Evolutionary conservation across 2,329 filamentous ascomycete species (phyloP), one percentile per base, ranked within the genome.

Genomic region (Fusarium vanettenii): DNA sequence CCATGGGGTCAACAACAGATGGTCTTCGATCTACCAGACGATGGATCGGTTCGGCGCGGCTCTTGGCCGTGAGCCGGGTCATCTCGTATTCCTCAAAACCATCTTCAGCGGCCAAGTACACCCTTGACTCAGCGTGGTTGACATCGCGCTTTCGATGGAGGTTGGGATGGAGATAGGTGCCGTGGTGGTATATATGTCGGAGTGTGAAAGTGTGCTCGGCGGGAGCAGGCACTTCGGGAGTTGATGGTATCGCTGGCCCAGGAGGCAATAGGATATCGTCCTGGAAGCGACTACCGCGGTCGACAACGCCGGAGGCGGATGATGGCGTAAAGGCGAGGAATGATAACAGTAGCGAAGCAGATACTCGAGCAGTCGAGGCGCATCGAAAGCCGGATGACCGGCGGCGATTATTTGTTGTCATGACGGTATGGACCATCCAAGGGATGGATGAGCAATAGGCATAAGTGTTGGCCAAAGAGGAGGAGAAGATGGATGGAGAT

Each of bases 101-200:
- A 65, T 91, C 91, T 64, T 92, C 90, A 61, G 88, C 87, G 13
- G 89, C 86, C 66, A 93, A 85, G 85, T 89, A 93, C 55, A 96
- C 85, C 45, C 81, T 81, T 20, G 81, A 78, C 37, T 87, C 84
- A 18, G 92, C 88, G 22, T 89, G 85, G 48, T 81, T 71, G 35
- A 98, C 86, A 82, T 98, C 95, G 71, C 93, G 87, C 77, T 91
- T 92, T 68, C 92, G 89, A 82, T 98, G 94, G 18, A 98, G 89
- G 6, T 88, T 84, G 4, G 95, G 95, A 76, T 97, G 90, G 76
- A 89, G 86, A 82, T 96, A 90, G 45, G 94, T 93, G 68, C 96
- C 96, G 84, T 98, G 95, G 82, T 98, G 95, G 84, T 94, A 97
- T 79, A 98, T 92, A 84, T 99, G 96, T 78, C 95, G 92, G 66